Conservation (phyloP, 2,329 filamentous ascomycete genomes). For the Colletotrichum chlorophyti region DNA sequence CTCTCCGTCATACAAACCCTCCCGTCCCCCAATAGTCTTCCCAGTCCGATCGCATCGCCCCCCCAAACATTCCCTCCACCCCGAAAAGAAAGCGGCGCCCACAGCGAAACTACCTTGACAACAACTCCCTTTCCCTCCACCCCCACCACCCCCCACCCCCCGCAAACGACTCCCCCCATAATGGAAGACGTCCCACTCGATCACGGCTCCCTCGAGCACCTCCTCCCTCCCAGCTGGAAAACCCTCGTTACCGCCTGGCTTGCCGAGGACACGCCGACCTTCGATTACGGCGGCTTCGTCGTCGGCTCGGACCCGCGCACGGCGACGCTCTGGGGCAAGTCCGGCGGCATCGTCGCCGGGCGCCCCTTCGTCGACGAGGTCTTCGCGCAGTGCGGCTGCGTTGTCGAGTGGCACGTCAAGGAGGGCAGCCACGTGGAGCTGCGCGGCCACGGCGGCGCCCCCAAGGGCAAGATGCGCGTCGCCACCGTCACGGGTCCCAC, state of each 20-base stretch:
- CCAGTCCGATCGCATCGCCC: neutral
- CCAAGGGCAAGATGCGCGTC: slow-evolving; percentile 59
- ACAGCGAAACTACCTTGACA: neutral
- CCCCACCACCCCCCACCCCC: neutral
- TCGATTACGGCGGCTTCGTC: slow-evolving; percentile 97
- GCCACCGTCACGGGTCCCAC: slow-evolving; percentile 89
- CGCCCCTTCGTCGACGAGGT: slow-evolving; percentile 96
- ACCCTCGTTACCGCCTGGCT: slow-evolving; percentile 83
- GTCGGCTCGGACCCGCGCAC: slow-evolving; percentile 75
- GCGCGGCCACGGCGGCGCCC: slow-evolving; percentile 48
- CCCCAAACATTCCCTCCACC: neutral
- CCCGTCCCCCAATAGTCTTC: too few relatives aligned
- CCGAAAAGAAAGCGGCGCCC: too few relatives aligned
- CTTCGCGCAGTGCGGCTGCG: slow-evolving; percentile 87
- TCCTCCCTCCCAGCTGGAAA: slow-evolving; percentile 88
- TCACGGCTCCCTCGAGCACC: slow-evolving; percentile 62
- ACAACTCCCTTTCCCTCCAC: neutral
- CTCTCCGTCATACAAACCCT: neutral
- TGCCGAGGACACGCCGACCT: slow-evolving; percentile 93
- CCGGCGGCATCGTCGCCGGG: slow-evolving; percentile 83
- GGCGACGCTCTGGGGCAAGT: slow-evolving; percentile 74
- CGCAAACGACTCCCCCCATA: neutral
- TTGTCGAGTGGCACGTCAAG: slow-evolving; percentile 83
- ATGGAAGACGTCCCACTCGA: slow-evolving; percentile 29
- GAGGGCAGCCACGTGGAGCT: slow-evolving; percentile 77